phyloP scores from a whole-genome alignment of 176 grass and related monocot species.

The Tillandsia leiboldiana region DNA sequence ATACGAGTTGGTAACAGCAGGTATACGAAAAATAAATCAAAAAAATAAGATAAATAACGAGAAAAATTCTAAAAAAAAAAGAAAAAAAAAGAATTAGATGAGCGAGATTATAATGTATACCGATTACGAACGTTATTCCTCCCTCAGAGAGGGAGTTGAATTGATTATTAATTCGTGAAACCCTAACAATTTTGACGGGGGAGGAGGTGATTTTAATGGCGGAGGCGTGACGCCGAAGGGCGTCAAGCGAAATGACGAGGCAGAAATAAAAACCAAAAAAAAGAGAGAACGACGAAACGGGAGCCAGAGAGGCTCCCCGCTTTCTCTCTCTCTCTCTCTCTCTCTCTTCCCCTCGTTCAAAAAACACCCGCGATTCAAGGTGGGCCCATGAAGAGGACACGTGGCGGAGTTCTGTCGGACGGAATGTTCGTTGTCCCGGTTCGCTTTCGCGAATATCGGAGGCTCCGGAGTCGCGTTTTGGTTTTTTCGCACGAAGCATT shows the following conservation, averaged over 20 bases:
- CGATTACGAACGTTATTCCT: too few relatives aligned
- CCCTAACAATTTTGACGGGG: not conserved
- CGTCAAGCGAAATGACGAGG: not conserved
- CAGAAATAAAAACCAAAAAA: too few relatives aligned
- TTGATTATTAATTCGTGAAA: not conserved
- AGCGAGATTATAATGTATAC: too few relatives aligned
- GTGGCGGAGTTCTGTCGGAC: not conserved
- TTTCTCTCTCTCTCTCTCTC: slow-evolving; percentile 2
- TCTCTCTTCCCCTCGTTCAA: not conserved
- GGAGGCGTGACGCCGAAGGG: not conserved
- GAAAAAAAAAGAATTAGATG: too few relatives aligned
- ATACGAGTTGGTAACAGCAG: too few relatives aligned
- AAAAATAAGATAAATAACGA: too few relatives aligned
- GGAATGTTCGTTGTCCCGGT: not conserved
- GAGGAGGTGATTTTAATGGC: not conserved
- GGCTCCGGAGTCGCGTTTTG: not conserved
- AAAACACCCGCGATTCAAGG: not conserved
- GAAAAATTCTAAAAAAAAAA: too few relatives aligned
- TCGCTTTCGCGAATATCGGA: not conserved
- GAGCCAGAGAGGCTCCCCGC: not conserved
- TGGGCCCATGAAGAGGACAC: not conserved
- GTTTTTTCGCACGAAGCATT: too few relatives aligned
- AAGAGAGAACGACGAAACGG: not conserved
- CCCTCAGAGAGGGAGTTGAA: too few relatives aligned
- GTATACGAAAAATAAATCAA: too few relatives aligned